Evolutionary conservation across 352 stramenopile species (phyloP).

Genomic region (Phytophthora aleatoria): DNA sequence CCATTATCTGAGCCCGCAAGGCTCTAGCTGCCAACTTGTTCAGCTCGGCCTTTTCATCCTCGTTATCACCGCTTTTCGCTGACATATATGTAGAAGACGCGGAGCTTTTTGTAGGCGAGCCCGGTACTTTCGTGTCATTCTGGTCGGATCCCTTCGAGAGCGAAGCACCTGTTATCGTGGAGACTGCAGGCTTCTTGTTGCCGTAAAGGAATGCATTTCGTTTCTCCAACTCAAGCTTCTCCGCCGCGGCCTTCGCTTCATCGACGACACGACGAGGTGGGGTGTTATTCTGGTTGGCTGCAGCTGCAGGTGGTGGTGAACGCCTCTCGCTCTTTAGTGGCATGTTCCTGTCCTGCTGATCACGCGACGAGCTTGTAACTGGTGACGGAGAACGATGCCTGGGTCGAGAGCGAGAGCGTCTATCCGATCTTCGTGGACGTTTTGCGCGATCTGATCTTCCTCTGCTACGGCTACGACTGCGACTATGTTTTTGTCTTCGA

Average conservation of each 20-base stretch:
- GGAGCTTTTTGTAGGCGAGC: constrained; percentile 11
- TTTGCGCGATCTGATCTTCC: constrained; percentile 25
- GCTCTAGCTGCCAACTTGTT: constrained; percentile 85
- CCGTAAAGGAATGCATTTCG: constrained; percentile 74
- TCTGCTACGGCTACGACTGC: constrained; percentile 39
- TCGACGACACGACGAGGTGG: constrained; percentile 20
- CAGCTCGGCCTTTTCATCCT: constrained; percentile 51
- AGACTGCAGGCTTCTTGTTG: constrained; percentile 12
- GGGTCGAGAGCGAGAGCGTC: constrained; percentile 36
- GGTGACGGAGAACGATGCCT: constrained; percentile 27
- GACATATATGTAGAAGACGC: constrained; percentile 1
- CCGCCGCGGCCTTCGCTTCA: constrained; percentile 34
- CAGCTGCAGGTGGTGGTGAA: constrained; percentile 1
- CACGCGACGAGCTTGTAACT: not conserved
- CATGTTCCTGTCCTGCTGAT: constrained; percentile 6
- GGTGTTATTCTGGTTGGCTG: constrained; percentile 15
- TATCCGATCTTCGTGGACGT: constrained; percentile 14
- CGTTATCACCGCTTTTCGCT: constrained; percentile 5
- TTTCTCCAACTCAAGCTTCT: constrained; percentile 50
- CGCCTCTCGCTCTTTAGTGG: not conserved
- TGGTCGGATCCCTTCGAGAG: not conserved
- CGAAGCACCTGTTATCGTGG: not conserved
- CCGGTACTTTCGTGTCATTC: not conserved
- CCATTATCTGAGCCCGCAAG: constrained; percentile 83
- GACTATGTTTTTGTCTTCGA: constrained; percentile 14